Conservation (phyloP, 164 flowering plant species). For the Liquidambar formosana region DNA sequence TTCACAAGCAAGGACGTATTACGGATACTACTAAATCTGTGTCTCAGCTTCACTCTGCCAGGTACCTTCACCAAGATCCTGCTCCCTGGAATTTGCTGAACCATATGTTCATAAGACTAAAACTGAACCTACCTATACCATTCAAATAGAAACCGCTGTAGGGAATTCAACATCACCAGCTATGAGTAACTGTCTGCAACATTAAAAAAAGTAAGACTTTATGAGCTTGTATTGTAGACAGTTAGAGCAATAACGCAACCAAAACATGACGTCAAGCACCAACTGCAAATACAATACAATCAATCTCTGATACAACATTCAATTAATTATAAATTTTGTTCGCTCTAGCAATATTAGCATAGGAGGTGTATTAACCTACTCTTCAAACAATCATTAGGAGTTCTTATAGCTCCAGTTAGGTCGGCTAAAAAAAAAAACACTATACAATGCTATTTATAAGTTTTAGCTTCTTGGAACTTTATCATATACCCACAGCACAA, state of each 20-base stretch:
- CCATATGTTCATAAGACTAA: no score
- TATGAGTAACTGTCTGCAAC: conserved; percentile 6
- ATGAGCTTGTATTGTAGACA: not conserved
- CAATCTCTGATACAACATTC: not conserved
- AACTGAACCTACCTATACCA: no score
- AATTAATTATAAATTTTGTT: not conserved
- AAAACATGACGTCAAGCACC: not conserved
- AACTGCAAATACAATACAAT: not conserved
- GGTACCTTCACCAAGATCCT: not conserved
- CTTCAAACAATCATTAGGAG: no score
- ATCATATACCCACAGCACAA: no score
- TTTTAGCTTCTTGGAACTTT: no score
- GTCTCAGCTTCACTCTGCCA: not conserved
- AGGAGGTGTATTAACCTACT: no score
- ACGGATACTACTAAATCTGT: not conserved
- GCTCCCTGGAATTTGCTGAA: not conserved
- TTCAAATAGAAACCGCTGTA: no score
- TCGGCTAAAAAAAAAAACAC: no score
- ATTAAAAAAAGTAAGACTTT: not conserved
- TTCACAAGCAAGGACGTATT: not conserved
- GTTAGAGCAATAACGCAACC: not conserved
- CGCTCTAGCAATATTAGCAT: not conserved
- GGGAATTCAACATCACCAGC: not conserved
- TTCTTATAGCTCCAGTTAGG: no score
- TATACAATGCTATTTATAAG: no score